A percentile compares a stretch with the other conserved stretches of the same genome.
Evolutionary conservation across 2,329 filamentous ascomycete species (phyloP).

Genomic region (Annulohypoxylon truncatum): DNA sequence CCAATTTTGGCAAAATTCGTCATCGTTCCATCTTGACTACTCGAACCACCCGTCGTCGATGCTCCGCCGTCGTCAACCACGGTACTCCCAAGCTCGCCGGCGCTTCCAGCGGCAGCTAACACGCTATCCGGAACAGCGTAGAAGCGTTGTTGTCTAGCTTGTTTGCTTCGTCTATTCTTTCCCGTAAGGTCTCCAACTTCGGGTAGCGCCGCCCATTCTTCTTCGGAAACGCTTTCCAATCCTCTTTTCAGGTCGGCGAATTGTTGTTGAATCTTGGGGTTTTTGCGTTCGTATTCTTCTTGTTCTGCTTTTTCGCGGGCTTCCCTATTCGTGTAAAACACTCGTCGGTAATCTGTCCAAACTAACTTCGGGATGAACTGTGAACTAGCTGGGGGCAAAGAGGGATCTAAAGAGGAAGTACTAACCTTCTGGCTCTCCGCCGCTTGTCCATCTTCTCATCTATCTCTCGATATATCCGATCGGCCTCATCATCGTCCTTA

Average conservation of each 20-base stretch:
- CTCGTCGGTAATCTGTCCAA: slow-evolving; percentile 81
- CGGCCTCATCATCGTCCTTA: slow-evolving; percentile 96
- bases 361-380: slow-evolving; percentile 69
- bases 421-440: slow-evolving; percentile 87
- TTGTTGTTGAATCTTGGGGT: slow-evolving; percentile 97
- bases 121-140: slow-evolving; percentile 98
- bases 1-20: slow-evolving; percentile 99
- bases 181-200: slow-evolving; percentile 97
- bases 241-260: slow-evolving; percentile 96
- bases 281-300: slow-evolving; percentile 96
- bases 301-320: slow-evolving; percentile 89
- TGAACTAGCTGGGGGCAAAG: slow-evolving; percentile 69
- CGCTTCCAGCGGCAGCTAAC: slow-evolving; percentile 84
- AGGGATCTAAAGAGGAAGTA: slow-evolving; percentile 51
- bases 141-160: slow-evolving; percentile 85
- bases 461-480: slow-evolving; percentile 93
- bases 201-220: slow-evolving; percentile 95
- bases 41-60: slow-evolving; percentile 55
- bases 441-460: slow-evolving; percentile 97
- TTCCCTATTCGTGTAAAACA: slow-evolving; percentile 79
- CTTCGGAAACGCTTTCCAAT: slow-evolving; percentile 87
- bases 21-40: slow-evolving; percentile 83
- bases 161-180: slow-evolving; percentile 86
- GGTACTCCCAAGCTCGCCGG: slow-evolving; percentile 85
- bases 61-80: slow-evolving; percentile 81